These are phyloP conservation scores for Gossypium armourianum DNA, from an alignment of 441 rosid genomes.

Conservation along the genomic window DNA sequence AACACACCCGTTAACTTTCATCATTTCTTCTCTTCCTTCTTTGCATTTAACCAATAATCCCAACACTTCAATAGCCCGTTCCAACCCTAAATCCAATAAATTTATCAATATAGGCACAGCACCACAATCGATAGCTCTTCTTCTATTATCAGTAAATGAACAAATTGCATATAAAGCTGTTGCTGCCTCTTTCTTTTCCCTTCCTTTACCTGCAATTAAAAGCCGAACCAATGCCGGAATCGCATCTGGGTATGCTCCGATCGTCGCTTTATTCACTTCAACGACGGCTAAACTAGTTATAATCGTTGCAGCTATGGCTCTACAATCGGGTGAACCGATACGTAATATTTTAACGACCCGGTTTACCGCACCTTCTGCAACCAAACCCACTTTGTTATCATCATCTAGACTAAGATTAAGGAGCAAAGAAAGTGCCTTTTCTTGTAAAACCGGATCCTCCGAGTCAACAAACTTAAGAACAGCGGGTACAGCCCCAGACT, in stretches of 20 bases:
- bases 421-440: conserved; percentile 59
- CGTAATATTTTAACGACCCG: conserved; percentile 44
- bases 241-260: conserved; percentile 64
- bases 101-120: conserved; percentile 52
- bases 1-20: conserved; percentile 38
- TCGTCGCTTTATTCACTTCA: conserved; percentile 80
- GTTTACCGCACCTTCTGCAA: conserved; percentile 72
- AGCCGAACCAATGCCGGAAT: conserved; percentile 46
- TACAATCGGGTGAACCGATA: conserved; percentile 42
- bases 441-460: conserved; percentile 33
- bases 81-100: conserved; percentile 46
- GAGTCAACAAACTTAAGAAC: conserved; percentile 53
- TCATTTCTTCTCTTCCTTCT: conserved; percentile 74
- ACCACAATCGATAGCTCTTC: conserved; percentile 53
- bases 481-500: conserved; percentile 64
- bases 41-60: conserved; percentile 66
- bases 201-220: conserved; percentile 41
- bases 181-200: conserved; percentile 79
- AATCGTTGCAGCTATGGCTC: conserved; percentile 73
- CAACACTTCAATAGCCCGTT: conserved; percentile 78
- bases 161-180: conserved; percentile 72
- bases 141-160: conserved; percentile 58
- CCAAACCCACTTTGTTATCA: conserved; percentile 77
- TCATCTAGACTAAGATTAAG: conserved; percentile 78
- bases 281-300: conserved; percentile 81